Conservation (phyloP, 306 rosid genomes). For the Medicago lupulina region DNA sequence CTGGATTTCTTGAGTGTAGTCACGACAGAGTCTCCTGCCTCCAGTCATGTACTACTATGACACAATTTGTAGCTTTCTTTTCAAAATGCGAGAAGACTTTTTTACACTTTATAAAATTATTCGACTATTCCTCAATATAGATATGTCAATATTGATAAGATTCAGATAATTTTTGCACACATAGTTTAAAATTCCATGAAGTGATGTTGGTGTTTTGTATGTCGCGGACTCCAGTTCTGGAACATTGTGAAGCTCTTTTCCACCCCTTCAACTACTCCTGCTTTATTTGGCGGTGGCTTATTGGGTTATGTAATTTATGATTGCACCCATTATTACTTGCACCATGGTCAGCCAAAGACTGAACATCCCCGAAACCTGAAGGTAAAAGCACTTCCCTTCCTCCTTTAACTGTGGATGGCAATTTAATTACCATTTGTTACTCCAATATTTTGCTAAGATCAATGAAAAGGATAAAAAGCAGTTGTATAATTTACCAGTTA, state of each 20-base stretch:
- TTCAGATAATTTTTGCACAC: constrained; percentile 5
- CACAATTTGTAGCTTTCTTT: constrained; percentile 27
- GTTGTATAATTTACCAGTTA: constrained; percentile 10
- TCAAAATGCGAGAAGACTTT: constrained; percentile 8
- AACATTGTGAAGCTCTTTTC: constrained; percentile 67
- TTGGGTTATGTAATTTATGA: constrained; percentile 96
- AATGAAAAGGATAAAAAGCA: neutral
- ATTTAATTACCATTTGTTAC: constrained; percentile 22
- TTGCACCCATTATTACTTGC: constrained; percentile 89
- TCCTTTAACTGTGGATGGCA: constrained; percentile 13
- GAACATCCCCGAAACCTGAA: constrained; percentile 65
- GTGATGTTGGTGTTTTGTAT: constrained; percentile 40
- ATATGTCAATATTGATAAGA: constrained; percentile 29
- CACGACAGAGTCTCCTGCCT: constrained; percentile 20
- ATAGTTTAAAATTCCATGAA: constrained; percentile 39
- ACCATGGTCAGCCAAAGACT: constrained; percentile 84
- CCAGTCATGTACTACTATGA: neutral
- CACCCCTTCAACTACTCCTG: constrained; percentile 79
- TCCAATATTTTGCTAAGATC: constrained; percentile 1
- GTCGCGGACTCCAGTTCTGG: constrained; percentile 70
- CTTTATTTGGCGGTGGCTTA: constrained; percentile 85
- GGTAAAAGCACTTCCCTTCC: constrained; percentile 52
- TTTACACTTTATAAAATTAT: constrained; percentile 31
- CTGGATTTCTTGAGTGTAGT: constrained; percentile 20
- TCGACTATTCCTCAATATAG: constrained; percentile 12